phyloP scores from a whole-genome alignment of 176 grass and related monocot genomes.

The Guadua angustifolia region DNA sequence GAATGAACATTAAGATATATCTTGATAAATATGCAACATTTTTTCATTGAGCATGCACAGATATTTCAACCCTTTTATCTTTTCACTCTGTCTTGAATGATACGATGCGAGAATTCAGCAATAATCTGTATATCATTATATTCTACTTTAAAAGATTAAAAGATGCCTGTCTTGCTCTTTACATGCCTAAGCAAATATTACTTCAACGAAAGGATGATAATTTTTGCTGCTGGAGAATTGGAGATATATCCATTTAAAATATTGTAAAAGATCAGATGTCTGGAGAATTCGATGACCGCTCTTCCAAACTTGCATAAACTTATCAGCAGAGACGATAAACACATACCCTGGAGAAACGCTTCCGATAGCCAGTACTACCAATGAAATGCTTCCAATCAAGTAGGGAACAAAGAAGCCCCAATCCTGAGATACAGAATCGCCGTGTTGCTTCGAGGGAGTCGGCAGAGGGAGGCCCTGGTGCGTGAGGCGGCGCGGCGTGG shows the following conservation, averaged over 20 bases:
- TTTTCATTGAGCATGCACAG: neutral
- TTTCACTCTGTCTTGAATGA: conserved; percentile 7
- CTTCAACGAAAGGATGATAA: neutral
- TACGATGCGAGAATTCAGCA: neutral
- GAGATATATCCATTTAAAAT: neutral
- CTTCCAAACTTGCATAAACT: neutral
- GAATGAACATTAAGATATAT: conserved; percentile 15
- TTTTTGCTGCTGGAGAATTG: neutral
- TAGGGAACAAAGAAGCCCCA: conserved; percentile 99
- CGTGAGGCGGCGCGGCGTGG: no score
- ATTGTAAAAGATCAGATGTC: neutral
- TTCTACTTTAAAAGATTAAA: neutral
- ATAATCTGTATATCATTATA: neutral
- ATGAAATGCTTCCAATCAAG: conserved; percentile 83
- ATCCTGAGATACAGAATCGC: conserved; percentile 59
- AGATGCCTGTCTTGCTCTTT: neutral
- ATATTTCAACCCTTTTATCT: neutral
- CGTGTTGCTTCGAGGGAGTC: no score
- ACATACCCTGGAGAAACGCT: conserved; percentile 85
- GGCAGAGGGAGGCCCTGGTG: no score
- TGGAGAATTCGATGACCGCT: neutral
- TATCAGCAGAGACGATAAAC: neutral
- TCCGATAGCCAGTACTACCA: conserved; percentile 82
- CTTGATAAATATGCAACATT: neutral
- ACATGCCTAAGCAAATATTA: neutral